phyloP scores from a whole-genome alignment of 2,329 filamentous ascomycete species.

The Myriosclerotinia scirpicola region DNA sequence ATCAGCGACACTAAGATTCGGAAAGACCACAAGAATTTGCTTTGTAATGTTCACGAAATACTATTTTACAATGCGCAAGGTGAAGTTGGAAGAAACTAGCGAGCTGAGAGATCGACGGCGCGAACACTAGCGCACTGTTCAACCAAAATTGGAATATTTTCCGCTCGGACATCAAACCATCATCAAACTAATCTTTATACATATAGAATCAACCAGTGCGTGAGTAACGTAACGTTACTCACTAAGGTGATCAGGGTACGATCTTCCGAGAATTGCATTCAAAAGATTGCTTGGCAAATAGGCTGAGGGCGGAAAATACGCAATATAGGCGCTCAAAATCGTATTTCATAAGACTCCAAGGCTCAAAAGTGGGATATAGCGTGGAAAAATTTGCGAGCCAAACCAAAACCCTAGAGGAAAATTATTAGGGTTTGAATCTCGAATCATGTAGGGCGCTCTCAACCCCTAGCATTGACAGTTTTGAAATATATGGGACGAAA shows the following conservation, averaged over 20 bases:
- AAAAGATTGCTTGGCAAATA: neutral
- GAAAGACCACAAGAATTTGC: neutral
- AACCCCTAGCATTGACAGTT: neutral
- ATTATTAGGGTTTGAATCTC: neutral
- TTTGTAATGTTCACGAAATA: neutral
- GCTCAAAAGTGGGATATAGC: conserved; percentile 8
- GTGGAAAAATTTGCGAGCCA: neutral
- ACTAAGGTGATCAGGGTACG: neutral
- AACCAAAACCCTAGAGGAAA: neutral
- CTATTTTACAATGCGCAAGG: neutral
- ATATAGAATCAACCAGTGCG: neutral
- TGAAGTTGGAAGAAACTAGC: neutral
- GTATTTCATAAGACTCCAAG: neutral
- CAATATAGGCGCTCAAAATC: neutral
- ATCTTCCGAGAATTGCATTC: neutral
- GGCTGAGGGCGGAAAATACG: neutral
- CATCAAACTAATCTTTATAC: neutral
- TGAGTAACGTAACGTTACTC: too few relatives aligned
- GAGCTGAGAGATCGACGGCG: neutral
- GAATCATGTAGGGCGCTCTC: neutral
- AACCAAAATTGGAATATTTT: neutral
- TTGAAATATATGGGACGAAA: neutral
- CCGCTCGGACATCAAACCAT: conserved; percentile 6
- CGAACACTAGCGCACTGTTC: conserved; percentile 12
- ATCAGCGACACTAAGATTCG: neutral